Evolutionary conservation across 139 green algal genomes (phyloP), one percentile per base, ranked within the genome.

Genomic region (Nannochloris sp.): DNA sequence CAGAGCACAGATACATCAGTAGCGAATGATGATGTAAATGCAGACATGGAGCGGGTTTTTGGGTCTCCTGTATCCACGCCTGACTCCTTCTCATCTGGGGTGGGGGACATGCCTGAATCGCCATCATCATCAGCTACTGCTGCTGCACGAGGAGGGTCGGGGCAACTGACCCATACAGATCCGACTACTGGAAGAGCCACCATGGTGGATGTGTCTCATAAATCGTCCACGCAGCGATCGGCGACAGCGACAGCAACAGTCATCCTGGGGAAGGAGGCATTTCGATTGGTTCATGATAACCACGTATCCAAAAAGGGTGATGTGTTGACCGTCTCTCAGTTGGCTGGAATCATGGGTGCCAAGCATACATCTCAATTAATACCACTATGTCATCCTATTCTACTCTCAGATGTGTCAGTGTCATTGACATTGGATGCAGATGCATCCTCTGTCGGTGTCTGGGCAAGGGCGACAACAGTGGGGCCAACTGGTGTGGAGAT

Each of bases 401-500:
- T 77, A 8, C 69, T 96, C 10, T 70, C 59, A 30, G 65, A 80
- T 36, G 85, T 93, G 45, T 53, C 84, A 10, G 82, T 97, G 12
- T 13, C 74, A 9, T 69, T 95, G 28, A 2, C 60, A 25, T 70
- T 96, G 65, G 74, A 82, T 12, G 17, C 59, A 1, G 43, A 40
- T 0, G 10, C 17, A 0, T 53, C 78, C 10, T 67, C 72, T 2
- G 83, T 97, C 10, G 40, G 62, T 25, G 69, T 97, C 10, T 58
- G 6, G 0, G 75, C 83, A 1, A 66, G 66, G 8, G 87, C 79
- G 1, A 63, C 56, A 13, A 85, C 77, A 1, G 65, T 77, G 16
- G 85, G 83, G 12, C 63, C 76, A 30, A 93, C 88, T 31, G 90
- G 93, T 6, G 92, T 98, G 23, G 93, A 99, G 77, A 99, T 99